phyloP scores from a whole-genome alignment of 108 stramenopile species.

The Licmophora abbreviata region DNA sequence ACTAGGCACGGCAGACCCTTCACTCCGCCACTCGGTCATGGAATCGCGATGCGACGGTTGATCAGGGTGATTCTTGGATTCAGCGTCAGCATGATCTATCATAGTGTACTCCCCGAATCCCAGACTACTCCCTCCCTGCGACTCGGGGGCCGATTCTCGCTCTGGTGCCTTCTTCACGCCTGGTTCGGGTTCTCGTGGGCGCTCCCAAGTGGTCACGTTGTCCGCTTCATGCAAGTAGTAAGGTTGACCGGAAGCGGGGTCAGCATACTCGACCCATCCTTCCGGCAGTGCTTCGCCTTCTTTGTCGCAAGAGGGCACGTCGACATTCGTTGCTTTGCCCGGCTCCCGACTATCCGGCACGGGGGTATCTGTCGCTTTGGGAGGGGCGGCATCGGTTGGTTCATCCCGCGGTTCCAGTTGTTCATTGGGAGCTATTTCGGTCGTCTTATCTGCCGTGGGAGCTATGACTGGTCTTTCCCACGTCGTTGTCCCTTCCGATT shows the following conservation, averaged over 20 bases:
- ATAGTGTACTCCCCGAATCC: too few species aligned
- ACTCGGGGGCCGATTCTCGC: background rate
- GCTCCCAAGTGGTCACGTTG: constrained; percentile 13
- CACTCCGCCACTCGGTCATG: too few species aligned
- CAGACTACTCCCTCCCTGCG: too few species aligned
- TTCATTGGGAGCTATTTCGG: background rate
- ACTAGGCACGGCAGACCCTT: background rate
- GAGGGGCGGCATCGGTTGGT: background rate
- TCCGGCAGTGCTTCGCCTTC: constrained; percentile 14
- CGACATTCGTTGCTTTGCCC: background rate
- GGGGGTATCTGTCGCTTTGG: background rate
- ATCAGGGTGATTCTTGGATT: too few species aligned
- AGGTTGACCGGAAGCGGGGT: constrained; percentile 24
- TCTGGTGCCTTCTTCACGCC: background rate
- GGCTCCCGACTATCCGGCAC: background rate
- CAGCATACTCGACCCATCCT: constrained; percentile 32
- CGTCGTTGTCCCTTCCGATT: constrained; percentile 13
- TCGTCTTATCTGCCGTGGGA: background rate
- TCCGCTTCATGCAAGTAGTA: constrained; percentile 33
- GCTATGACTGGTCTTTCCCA: constrained; percentile 15
- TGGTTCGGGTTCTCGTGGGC: constrained; percentile 1
- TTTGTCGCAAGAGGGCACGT: background rate
- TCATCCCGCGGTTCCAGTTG: too few species aligned
- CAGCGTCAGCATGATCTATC: too few species aligned
- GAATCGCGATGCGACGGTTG: too few species aligned